Base-by-base conservation (phyloP, 75 land plant genomes). In the Pinus taeda region DNA sequence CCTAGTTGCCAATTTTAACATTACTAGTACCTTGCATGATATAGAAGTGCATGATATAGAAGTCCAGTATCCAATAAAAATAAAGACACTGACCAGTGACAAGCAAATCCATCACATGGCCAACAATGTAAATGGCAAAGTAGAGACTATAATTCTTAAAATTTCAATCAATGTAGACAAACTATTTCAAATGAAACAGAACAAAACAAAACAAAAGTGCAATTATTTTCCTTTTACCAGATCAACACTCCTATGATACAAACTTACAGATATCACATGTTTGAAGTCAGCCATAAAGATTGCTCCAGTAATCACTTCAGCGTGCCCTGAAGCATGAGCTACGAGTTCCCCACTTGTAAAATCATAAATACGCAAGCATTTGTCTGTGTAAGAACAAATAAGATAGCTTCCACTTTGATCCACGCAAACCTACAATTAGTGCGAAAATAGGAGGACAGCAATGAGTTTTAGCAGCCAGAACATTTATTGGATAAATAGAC, bases 371-470 rank as follows among this genome's bases (percentile, higher is more conserved):
- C 89, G 73, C 70, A 92, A 65, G 61, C 77, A 82, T 62, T 81
- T 90, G 77, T 92, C 89, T 22, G 95, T 85, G 79, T 88, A 90
- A 20, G 95, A 88, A 74, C 93, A 92, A 21, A 86, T 75, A 0
- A 90, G 73, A 82, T 83, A 92, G 63, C 82, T 84, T 37, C 94
- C 88, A 77, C 90, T 92, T 69, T 90, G 93, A 74, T 92, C 94
- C 64, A 90, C 57, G n/a, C 87, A 53, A 56, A 90, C 92, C 93
- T 92, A 80, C 39, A 70, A 57, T 65, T 30, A 15, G 57, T 57
- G 1, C 57, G n/a, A 59, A 78, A 64, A 26, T 2, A 21, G 5
- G 11, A 78, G 13, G 11, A 49, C 12, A 9, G 55, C 55, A 49
- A 9, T 49, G 33, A 64, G 71, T 69, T 69, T 3, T 42, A 11